These are phyloP conservation scores for Pythium scleroteichum DNA, from an alignment of 352 stramenopile genomes.

Conservation along the genomic window DNA sequence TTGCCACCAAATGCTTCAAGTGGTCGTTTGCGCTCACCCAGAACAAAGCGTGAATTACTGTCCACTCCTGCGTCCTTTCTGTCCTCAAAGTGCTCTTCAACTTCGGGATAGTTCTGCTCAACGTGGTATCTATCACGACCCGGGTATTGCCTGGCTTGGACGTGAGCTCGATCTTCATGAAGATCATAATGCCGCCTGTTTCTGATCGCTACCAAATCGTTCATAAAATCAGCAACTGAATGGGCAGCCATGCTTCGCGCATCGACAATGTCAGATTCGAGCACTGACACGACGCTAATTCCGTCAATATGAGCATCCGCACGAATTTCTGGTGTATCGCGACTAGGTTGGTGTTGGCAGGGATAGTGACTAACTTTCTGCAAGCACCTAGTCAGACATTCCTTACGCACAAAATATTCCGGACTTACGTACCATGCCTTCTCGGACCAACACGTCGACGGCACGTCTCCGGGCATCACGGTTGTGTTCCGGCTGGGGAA, in stretches of 20 bases:
- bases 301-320: neutral
- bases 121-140: neutral
- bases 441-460: slow-evolving; percentile 14
- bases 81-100: too few relatives aligned
- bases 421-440: slow-evolving; percentile 21
- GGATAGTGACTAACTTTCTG: neutral
- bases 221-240: neutral
- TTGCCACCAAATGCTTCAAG: neutral
- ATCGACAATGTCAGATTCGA: neutral
- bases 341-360: neutral
- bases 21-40: neutral
- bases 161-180: neutral
- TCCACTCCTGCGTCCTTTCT: too few relatives aligned
- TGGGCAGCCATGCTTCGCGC: neutral
- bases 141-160: neutral
- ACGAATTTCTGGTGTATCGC: neutral
- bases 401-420: neutral
- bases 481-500: slow-evolving; percentile 26
- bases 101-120: too few relatives aligned
- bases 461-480: slow-evolving; percentile 6
- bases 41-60: too few relatives aligned
- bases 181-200: neutral
- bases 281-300: neutral
- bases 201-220: neutral
- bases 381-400: neutral